Evolutionary conservation across 1,284 basidiomycete genomes (phyloP).

Genomic region (Trichosporon sp.): DNA sequence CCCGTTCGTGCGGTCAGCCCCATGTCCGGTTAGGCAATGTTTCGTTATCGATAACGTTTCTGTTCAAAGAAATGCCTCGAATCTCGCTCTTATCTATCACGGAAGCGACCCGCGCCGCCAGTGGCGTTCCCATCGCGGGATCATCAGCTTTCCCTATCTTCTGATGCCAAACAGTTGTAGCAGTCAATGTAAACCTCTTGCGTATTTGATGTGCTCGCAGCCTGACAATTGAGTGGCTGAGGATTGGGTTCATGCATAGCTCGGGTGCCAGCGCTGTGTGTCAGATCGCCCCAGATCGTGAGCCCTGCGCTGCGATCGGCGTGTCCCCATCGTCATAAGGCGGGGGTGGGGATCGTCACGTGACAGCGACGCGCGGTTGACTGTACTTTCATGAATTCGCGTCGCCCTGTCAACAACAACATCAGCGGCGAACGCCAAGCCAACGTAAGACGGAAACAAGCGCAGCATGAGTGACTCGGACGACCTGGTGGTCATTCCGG

Average conservation of each 20-base stretch:
- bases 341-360: background rate
- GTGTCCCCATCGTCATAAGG: background rate
- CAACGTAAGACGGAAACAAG: background rate
- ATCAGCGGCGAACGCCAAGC: constrained; percentile 1
- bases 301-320: background rate
- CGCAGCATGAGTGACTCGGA: constrained; percentile 17
- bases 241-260: background rate
- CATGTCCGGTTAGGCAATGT: background rate
- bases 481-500: constrained; percentile 8
- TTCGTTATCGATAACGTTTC: background rate
- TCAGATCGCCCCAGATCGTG: background rate
- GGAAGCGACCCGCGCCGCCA: background rate
- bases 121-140: background rate
- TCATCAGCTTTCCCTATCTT: background rate
- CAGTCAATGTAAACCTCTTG: constrained; percentile 12
- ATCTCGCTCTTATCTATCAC: background rate
- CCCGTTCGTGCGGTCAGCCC: background rate
- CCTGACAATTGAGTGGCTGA: constrained; percentile 1
- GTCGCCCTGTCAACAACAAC: constrained; percentile 13
- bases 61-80: background rate
- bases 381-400: constrained; percentile 17
- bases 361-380: background rate
- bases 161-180: constrained; percentile 10
- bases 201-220: background rate
- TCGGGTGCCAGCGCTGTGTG: background rate